Base-by-base conservation (phyloP, 495 filamentous ascomycete species). In the Bacidia gigantensis region DNA sequence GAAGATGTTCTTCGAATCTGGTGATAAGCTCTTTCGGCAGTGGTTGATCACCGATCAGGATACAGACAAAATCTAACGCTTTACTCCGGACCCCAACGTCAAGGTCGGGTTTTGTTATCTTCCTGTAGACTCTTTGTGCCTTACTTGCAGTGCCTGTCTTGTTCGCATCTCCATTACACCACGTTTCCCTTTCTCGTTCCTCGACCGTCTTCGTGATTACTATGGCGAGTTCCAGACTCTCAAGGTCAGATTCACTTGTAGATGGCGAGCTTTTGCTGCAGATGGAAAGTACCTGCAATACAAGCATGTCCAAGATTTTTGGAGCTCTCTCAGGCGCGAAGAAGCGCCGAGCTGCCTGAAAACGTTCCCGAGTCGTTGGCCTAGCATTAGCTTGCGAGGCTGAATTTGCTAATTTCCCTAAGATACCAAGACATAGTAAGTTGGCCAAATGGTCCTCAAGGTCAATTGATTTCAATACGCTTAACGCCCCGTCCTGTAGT, bases 61-160 rank as follows among this genome's bases (percentile, higher is more conserved):
- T 11, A 7, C n/a, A 22, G n/a, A 35, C 2, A 2, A 46, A 3
- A 7, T 21, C 60, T 47, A 64, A 74, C 5, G 14, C 75, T 67
- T 68, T 64, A 17, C 72, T 62, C 40, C 73, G 73, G 2, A 76
- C 59, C 14, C 57, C 59, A 1, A 51, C 46, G 41, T 72, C 51
- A n/a, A 76, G 3, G 74, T 58, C 62, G 79, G 81, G 24, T 76
- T 70, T 18, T 69, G 65, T 17, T 81, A 54, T 52, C 80, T 83
- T 44, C 9, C 20, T 17, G 41, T 17, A 44, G 9, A 44, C 5
- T 39, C 32, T 39, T 39, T 39, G 10, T 10, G 32, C 32, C 20
- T 44, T 44, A 17, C 9, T n/a, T 9, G 9, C 17, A 5, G 5
- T 35, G 3, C 65, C 62, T 42, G 75, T 65, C 45, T 72, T 73